Evolutionary conservation across 139 green algal species (phyloP).

Genomic region (Chlamydomonas asymmetrica): DNA sequence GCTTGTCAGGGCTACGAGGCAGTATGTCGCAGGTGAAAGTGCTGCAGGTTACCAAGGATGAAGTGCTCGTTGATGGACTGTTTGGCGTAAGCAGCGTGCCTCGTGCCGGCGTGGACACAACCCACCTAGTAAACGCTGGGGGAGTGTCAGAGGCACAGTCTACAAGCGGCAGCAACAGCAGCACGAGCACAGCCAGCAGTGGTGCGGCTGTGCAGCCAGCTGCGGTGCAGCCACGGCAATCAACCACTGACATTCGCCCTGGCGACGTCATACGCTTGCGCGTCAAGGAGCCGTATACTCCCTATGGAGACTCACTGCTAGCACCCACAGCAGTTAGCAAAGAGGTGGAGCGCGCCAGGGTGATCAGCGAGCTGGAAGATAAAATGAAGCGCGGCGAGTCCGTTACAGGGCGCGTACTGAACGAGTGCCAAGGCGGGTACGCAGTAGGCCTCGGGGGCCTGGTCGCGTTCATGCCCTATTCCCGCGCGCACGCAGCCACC

Average conservation of each 20-base stretch:
- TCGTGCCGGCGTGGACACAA: too few relatives aligned
- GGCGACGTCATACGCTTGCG: constrained; percentile 32
- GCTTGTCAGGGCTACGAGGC: too few relatives aligned
- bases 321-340: constrained; percentile 1
- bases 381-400: constrained; percentile 8
- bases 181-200: too few relatives aligned
- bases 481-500: neutral
- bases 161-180: too few relatives aligned
- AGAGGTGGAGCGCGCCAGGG: constrained; percentile 1
- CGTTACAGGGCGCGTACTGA: constrained; percentile 42
- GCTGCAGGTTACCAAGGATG: too few relatives aligned
- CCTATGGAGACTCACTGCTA: constrained; percentile 49
- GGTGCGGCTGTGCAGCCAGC: neutral
- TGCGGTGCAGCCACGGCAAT: neutral
- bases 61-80: too few relatives aligned
- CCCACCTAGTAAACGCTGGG: too few relatives aligned
- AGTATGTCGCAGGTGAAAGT: too few relatives aligned
- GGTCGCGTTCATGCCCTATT: constrained; percentile 33
- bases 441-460: constrained; percentile 46
- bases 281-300: constrained; percentile 27
- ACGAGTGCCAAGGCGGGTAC: constrained; percentile 36
- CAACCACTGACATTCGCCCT: constrained; percentile 2
- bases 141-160: too few relatives aligned
- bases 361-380: constrained; percentile 32
- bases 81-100: too few relatives aligned